Evolutionary conservation across 2,329 filamentous ascomycete species (phyloP).

Genomic region (Beauveria rudraprayagi): DNA sequence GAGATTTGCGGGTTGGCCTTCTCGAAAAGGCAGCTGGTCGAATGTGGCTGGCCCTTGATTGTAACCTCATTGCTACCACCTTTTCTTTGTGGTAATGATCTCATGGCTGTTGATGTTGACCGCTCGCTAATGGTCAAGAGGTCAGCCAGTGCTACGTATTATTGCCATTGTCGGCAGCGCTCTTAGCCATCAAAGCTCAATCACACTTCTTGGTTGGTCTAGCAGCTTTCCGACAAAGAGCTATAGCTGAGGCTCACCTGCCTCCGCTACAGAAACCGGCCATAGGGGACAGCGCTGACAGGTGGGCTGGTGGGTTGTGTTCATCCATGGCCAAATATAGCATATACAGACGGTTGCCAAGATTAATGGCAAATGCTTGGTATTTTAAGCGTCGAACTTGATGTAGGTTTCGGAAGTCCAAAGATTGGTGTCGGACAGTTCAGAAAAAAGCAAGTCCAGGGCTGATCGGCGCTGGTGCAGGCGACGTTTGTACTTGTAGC

Average conservation of each 20-base stretch:
- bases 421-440: neutral
- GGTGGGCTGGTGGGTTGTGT: neutral
- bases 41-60: neutral
- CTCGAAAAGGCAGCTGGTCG: neutral
- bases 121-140: neutral
- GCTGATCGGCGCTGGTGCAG: neutral
- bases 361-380: neutral
- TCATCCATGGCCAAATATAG: neutral
- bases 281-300: neutral
- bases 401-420: neutral
- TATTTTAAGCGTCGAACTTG: neutral
- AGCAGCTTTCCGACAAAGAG: neutral
- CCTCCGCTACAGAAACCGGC: too few relatives aligned
- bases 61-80: neutral
- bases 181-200: too few relatives aligned
- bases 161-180: neutral
- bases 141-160: neutral
- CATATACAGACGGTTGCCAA: neutral
- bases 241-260: neutral
- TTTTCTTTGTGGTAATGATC: conserved; percentile 3
- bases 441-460: neutral
- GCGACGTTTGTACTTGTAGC: neutral
- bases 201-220: neutral
- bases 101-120: neutral
- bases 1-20: neutral